phyloP scores from a whole-genome alignment of 257 asterid species.

The Solanum okadae region DNA sequence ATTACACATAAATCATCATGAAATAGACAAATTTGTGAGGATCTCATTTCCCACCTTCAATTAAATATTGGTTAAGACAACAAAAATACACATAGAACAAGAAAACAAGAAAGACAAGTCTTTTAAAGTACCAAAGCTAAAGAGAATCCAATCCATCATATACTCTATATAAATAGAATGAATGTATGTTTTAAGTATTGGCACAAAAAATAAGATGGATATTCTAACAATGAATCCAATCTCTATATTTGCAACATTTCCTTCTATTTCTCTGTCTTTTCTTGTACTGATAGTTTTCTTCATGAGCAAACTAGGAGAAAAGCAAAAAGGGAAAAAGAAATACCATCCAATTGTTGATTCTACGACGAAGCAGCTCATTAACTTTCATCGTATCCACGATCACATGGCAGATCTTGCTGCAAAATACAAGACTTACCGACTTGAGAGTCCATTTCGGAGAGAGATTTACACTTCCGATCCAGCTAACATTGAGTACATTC shows the following conservation, averaged over 20 bases:
- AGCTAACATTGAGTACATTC: slow-evolving; percentile 23
- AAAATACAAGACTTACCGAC: slow-evolving; percentile 22
- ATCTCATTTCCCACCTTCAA: neutral
- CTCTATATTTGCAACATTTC: neutral
- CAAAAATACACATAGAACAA: neutral
- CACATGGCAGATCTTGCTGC: slow-evolving; percentile 22
- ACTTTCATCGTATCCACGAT: slow-evolving; percentile 30
- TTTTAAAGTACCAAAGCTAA: neutral
- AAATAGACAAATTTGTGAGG: neutral
- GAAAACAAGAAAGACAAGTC: neutral
- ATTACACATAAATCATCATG: neutral
- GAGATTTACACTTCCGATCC: slow-evolving; percentile 40
- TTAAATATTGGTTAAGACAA: neutral
- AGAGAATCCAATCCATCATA: neutral
- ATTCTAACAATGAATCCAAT: neutral
- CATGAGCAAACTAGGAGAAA: neutral
- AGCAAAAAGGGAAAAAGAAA: neutral
- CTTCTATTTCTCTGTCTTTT: neutral
- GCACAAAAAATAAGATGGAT: neutral
- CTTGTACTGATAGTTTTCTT: neutral
- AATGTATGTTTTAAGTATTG: neutral
- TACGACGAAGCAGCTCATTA: slow-evolving; percentile 24
- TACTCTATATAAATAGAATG: neutral
- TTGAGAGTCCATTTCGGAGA: slow-evolving; percentile 12
- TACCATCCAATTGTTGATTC: slow-evolving; percentile 31